Conservation (phyloP, 2,329 filamentous ascomycete genomes). For the Lecanicillium sp. region DNA sequence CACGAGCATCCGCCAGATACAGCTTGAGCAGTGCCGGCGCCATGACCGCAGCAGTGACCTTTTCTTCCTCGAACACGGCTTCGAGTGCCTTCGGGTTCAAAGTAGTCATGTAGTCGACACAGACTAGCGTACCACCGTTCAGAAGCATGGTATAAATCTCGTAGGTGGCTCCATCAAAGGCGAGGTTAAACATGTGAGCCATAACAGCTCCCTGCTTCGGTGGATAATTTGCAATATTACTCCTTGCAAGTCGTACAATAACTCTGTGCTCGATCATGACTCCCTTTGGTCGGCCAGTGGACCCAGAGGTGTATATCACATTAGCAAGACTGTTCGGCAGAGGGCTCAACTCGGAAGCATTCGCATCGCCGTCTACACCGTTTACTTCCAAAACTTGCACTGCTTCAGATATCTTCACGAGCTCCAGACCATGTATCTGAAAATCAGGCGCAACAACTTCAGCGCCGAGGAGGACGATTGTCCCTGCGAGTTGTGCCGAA, state of each 20-base stretch:
- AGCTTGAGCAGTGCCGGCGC: constrained; percentile 15
- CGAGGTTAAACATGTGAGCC: constrained; percentile 14
- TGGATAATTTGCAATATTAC: neutral
- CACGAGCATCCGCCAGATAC: constrained; percentile 27
- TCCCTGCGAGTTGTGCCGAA: neutral
- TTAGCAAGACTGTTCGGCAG: constrained; percentile 17
- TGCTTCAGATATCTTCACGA: neutral
- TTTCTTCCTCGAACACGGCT: constrained; percentile 22
- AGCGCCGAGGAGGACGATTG: constrained; percentile 15
- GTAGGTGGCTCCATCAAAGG: constrained; percentile 16
- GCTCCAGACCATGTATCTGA: neutral
- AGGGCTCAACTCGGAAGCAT: neutral
- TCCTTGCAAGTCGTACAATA: constrained; percentile 15
- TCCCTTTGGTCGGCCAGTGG: constrained; percentile 44
- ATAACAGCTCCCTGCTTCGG: neutral
- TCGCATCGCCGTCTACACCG: neutral
- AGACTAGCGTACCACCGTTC: constrained; percentile 17
- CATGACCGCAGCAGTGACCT: constrained; percentile 29
- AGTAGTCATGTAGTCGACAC: constrained; percentile 16
- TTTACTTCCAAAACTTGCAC: neutral
- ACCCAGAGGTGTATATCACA: constrained; percentile 47
- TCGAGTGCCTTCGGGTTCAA: constrained; percentile 9
- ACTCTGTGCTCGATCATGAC: constrained; percentile 29
- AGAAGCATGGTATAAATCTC: constrained; percentile 15
- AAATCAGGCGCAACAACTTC: neutral